phyloP scores from a whole-genome alignment of 2,329 filamentous ascomycete species.

The Fusarium humuli region DNA sequence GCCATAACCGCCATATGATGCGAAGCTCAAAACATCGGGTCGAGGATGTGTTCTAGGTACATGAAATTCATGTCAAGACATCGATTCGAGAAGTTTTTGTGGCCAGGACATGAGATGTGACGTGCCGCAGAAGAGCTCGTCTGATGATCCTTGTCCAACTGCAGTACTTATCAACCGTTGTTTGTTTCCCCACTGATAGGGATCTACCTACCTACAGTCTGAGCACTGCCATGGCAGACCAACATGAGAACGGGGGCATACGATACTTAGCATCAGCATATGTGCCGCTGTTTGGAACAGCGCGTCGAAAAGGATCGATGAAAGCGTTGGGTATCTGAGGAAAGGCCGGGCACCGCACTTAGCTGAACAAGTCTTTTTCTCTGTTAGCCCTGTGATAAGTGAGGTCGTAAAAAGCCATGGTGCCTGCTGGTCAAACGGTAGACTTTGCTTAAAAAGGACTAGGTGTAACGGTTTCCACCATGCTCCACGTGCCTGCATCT shows the following conservation, averaged over 20 bases:
- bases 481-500: conserved; percentile 41
- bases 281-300: conserved; percentile 4
- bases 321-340: background rate
- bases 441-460: conserved; percentile 40
- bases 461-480: conserved; percentile 41
- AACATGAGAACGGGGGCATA: background rate
- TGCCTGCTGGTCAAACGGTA: conserved; percentile 29
- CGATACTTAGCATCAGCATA: background rate
- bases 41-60: conserved; percentile 34
- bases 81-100: conserved; percentile 38
- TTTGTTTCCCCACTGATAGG: conserved; percentile 36
- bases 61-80: conserved; percentile 43
- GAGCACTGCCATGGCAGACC: conserved; percentile 7
- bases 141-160: conserved; percentile 45
- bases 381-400: conserved; percentile 12
- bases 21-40: conserved; percentile 36
- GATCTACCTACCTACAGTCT: conserved; percentile 3
- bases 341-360: conserved; percentile 22
- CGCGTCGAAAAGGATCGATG: conserved; percentile 5
- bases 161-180: conserved; percentile 41
- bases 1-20: conserved; percentile 37
- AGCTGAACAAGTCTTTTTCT: conserved; percentile 35
- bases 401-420: conserved; percentile 9
- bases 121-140: conserved; percentile 44
- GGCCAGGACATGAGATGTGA: conserved; percentile 44